Percentiles rank a stretch among this genome's conserved stretches.
Conservation (phyloP, 225 moss, liverwort and hornwort genomes). For the Sphagnum contortum region DNA sequence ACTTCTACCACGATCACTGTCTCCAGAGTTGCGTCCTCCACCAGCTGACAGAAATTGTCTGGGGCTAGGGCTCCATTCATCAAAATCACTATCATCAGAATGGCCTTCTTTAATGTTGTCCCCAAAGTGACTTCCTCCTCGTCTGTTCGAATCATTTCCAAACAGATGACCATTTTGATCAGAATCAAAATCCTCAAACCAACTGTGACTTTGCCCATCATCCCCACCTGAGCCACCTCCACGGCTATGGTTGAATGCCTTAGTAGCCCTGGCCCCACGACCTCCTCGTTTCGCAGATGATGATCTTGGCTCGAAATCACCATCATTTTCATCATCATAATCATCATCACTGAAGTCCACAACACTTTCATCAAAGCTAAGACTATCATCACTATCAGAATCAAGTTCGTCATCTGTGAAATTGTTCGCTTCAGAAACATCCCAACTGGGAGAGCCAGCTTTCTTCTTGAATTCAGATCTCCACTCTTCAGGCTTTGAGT, state of each 20-base stretch:
- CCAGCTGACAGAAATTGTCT: too few species aligned
- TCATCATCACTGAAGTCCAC: conserved; percentile 14
- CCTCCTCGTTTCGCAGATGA: conserved; percentile 15
- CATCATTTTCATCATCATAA: conserved; percentile 26
- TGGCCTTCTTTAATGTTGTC: too few species aligned
- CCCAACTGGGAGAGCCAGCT: conserved; percentile 9
- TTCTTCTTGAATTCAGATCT: conserved; percentile 19
- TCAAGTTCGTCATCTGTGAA: conserved; percentile 30
- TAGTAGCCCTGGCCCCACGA: conserved; percentile 3
- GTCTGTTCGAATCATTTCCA: too few species aligned
- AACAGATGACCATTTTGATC: too few species aligned
- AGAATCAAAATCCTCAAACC: too few species aligned
- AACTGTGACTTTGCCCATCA: too few species aligned
- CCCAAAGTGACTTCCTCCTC: too few species aligned
- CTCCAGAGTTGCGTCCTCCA: too few species aligned
- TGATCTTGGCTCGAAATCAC: conserved; percentile 22
- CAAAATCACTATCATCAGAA: too few species aligned
- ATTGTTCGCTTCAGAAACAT: conserved; percentile 24
- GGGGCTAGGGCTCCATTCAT: too few species aligned
- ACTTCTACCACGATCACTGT: too few species aligned
- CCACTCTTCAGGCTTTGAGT: conserved; percentile 55
- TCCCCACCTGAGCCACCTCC: conserved; percentile 10
- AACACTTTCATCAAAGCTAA: conserved; percentile 10
- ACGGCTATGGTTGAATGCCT: conserved; percentile 7
- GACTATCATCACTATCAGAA: conserved; percentile 21